A percentile compares a stretch with the other conserved stretches of the same genome.
Conservation (phyloP, 805 yeast genomes). For the Nakazawaea wyomingensis region DNA sequence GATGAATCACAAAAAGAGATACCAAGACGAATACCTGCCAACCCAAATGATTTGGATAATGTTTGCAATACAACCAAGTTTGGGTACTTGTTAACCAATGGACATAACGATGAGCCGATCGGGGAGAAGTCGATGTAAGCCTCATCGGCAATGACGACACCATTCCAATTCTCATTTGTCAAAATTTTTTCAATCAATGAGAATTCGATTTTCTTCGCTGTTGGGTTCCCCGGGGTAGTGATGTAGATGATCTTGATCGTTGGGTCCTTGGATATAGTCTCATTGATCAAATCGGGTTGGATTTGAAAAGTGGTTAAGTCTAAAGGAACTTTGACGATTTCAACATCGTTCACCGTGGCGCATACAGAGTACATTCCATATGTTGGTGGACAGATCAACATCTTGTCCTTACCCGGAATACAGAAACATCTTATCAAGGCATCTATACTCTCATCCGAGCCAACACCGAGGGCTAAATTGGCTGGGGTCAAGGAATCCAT, state of each 20-base stretch:
- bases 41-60: slow-evolving; percentile 88
- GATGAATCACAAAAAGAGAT: slow-evolving; percentile 61
- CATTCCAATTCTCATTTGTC: slow-evolving; percentile 52
- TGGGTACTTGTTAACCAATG: slow-evolving; percentile 75
- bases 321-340: slow-evolving; percentile 68
- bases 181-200: slow-evolving; percentile 44
- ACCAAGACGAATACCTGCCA: slow-evolving; percentile 92
- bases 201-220: slow-evolving; percentile 59
- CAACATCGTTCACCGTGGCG: slow-evolving; percentile 86
- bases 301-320: slow-evolving; percentile 62
- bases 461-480: slow-evolving; percentile 90
- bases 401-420: slow-evolving; percentile 74
- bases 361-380: slow-evolving; percentile 96
- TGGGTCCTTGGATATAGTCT: slow-evolving; percentile 48
- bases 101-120: slow-evolving; percentile 62
- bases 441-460: slow-evolving; percentile 95
- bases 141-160: slow-evolving; percentile 84
- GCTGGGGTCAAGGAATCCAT: slow-evolving; percentile 45
- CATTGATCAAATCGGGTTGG: slow-evolving; percentile 49
- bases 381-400: slow-evolving; percentile 89
- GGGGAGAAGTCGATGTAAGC: slow-evolving; percentile 89
- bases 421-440: slow-evolving; percentile 81
- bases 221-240: slow-evolving; percentile 97
- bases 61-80: slow-evolving; percentile 89
- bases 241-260: slow-evolving; percentile 70